Conservation (phyloP, 2,329 filamentous ascomycete species). For the Elsinoe perseae region DNA sequence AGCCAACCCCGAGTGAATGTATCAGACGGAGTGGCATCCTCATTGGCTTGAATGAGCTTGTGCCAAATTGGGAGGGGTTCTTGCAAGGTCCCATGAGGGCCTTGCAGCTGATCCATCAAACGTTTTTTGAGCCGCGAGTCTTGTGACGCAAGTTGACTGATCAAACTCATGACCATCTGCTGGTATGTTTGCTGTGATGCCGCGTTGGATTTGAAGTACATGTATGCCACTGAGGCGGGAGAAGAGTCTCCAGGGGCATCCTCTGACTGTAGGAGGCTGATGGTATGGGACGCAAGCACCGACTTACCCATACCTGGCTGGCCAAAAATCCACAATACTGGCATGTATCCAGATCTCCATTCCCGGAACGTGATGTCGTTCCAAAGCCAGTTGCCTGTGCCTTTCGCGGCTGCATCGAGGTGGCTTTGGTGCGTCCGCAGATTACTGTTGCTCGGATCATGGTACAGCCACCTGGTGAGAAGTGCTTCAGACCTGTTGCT, state of each 20-base stretch:
- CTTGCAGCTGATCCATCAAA: neutral
- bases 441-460: neutral
- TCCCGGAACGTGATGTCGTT: neutral
- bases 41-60: neutral
- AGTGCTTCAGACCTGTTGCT: neutral
- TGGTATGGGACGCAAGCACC: neutral
- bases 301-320: slow-evolving; percentile 3
- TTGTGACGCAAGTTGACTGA: neutral
- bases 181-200: neutral
- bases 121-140: neutral
- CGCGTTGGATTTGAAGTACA: slow-evolving; percentile 2
- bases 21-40: neutral
- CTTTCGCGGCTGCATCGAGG: neutral
- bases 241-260: too few species aligned
- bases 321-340: neutral
- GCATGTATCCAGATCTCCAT: neutral
- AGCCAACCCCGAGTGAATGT: neutral
- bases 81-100: neutral
- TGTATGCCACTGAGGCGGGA: neutral
- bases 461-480: neutral
- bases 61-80: neutral
- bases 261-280: neutral
- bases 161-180: neutral
- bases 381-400: neutral
- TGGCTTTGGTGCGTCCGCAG: neutral